Evolutionary conservation across 2,329 filamentous ascomycete genomes (phyloP), one percentile per base, ranked within the genome.

Genomic region (Exophiala sp.): DNA sequence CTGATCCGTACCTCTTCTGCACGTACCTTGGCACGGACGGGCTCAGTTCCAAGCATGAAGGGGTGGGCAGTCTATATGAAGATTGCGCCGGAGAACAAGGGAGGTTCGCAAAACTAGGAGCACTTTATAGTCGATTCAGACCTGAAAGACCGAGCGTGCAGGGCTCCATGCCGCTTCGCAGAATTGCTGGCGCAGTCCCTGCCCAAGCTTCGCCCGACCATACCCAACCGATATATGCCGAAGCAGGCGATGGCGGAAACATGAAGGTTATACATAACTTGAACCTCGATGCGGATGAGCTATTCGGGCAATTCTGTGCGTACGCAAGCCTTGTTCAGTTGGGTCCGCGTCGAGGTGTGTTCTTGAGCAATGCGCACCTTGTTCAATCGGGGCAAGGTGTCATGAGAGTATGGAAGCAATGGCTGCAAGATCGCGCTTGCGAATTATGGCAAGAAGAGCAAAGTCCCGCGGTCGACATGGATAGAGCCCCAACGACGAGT

Each of bases 231-330:
- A 53, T 59, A n/a, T 58, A 58, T 29, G 50, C 46, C 13, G 49
- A 57, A 14, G 48, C 23, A 16, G 59, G 59, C 10, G 59, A 61
- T 22, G 70, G 55, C 8, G 58, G 58, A 3, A 50, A 39, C 19
- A 51, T 75, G 21, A 65, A 72, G 6, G 77, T 83, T 1, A 75
- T 71, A 11, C 78, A 85, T 51, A 77, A 77, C 7, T 64, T 91
- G 35, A 72, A 73, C 39, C 70, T 93, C 1, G 86, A 90, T 57
- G 76, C 77, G 1, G 76, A 80, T 54, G 86, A 89, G 66, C 69
- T 81, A 14, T 90, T 91, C 63, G 81, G 83, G 1, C 86, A 93
- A 66, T 74, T 93, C 9, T 85, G 83, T 63, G 77, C 80, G 3
- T 73, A 80, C 19, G 79, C 79, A 6, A 86, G 82, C 61, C 67